phyloP scores from a whole-genome alignment of 768 basidiomycete species.

The Phanerochaete carnosa region DNA sequence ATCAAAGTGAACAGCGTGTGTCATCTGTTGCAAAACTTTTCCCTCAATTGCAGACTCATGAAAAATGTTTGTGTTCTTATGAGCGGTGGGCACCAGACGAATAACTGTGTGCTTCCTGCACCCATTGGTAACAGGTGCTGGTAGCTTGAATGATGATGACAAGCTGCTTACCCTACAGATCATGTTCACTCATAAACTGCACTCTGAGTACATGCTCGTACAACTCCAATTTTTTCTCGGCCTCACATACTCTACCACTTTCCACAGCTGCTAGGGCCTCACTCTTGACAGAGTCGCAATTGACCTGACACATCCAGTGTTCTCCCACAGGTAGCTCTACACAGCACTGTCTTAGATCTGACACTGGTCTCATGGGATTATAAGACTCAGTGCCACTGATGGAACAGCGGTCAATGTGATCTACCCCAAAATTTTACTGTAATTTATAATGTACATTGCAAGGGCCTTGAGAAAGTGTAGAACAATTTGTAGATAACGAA shows the following conservation, averaged over 20 bases:
- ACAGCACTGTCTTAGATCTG: constrained; percentile 27
- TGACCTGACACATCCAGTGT: constrained; percentile 34
- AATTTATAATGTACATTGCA: no score
- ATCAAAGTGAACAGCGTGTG: constrained; percentile 32
- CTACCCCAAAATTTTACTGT: no score
- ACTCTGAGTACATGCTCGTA: constrained; percentile 29
- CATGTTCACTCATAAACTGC: constrained; percentile 19
- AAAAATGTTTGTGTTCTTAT: constrained; percentile 38
- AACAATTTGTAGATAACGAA: no score
- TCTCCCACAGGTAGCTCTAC: constrained; percentile 35
- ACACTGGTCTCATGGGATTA: constrained; percentile 23
- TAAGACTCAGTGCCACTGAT: no score
- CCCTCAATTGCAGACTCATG: constrained; percentile 33
- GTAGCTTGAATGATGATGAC: constrained; percentile 16
- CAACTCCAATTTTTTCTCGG: constrained; percentile 34
- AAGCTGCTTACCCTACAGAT: constrained; percentile 27
- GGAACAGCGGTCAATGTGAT: no score
- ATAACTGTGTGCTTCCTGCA: constrained; percentile 19
- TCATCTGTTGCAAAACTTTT: constrained; percentile 34
- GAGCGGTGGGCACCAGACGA: no score
- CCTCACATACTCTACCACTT: constrained; percentile 38
- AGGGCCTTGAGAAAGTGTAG: no score
- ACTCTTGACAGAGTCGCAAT: constrained; percentile 35
- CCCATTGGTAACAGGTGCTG: constrained; percentile 21
- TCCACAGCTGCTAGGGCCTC: constrained; percentile 40